Evolutionary conservation across 2,329 filamentous ascomycete species (phyloP).

Genomic region (Catunica adiposa): DNA sequence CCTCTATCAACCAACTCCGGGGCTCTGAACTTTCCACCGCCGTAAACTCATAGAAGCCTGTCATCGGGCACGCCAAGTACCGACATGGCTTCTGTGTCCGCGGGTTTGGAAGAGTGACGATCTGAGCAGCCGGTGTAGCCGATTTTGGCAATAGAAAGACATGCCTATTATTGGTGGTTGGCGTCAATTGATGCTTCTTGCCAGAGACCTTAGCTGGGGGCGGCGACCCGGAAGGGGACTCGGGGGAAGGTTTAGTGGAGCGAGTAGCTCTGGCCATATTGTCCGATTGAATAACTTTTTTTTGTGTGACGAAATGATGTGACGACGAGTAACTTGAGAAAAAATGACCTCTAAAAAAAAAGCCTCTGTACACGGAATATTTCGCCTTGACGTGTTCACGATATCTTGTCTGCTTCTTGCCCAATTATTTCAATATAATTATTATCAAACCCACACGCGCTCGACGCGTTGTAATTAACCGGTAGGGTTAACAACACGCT

Average conservation of each 20-base stretch:
- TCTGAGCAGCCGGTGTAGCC: constrained; percentile 35
- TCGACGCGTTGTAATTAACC: not conserved
- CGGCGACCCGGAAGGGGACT: constrained; percentile 18
- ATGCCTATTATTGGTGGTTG: constrained; percentile 30
- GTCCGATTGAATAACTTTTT: too few relatives aligned
- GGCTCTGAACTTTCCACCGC: constrained; percentile 34
- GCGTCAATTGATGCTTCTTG: constrained; percentile 26
- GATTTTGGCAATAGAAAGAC: constrained; percentile 46
- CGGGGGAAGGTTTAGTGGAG: constrained; percentile 24
- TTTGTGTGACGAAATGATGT: too few relatives aligned
- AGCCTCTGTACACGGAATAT: too few relatives aligned
- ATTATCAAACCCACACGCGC: not conserved
- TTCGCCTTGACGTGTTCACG: too few relatives aligned
- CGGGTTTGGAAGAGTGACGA: constrained; percentile 44
- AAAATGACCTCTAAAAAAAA: not conserved
- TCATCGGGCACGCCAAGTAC: constrained; percentile 45
- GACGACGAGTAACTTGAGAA: not conserved
- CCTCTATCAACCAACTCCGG: constrained; percentile 44
- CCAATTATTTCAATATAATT: not conserved
- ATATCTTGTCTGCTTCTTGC: not conserved
- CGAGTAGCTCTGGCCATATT: constrained; percentile 34
- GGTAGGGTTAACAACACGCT: not conserved
- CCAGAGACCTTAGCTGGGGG: constrained; percentile 20
- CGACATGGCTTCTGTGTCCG: constrained; percentile 36
- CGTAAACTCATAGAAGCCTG: constrained; percentile 50